Percentiles rank a stretch among this genome's conserved stretches.
These are phyloP conservation scores for Plasmodium cynomolgi DNA, from an alignment of 169 alveolate species.

Conservation along the genomic window DNA sequence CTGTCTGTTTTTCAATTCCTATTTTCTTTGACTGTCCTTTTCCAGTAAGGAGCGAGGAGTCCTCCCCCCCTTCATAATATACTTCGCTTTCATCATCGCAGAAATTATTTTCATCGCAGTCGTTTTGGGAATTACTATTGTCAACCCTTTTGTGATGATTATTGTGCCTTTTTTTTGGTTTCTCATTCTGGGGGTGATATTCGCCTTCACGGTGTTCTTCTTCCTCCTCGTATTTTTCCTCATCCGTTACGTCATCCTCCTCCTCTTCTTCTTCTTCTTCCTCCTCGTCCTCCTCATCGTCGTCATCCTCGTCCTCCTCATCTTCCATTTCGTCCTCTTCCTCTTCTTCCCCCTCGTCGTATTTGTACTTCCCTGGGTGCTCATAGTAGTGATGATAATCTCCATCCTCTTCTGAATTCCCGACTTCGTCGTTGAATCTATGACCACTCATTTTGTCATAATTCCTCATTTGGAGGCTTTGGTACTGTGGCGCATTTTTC, in stretches of 20 bases:
- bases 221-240: neutral
- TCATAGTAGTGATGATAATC: conserved; percentile 7
- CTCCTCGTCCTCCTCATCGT: neutral
- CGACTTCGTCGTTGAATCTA: neutral
- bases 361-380: conserved; percentile 14
- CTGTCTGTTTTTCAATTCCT: neutral
- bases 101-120: neutral
- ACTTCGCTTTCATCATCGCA: neutral
- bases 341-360: conserved; percentile 31
- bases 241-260: conserved; percentile 1
- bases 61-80: conserved; percentile 11
- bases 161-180: neutral
- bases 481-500: neutral
- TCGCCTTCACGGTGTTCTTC: neutral
- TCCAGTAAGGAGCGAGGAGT: neutral
- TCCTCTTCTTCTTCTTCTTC: neutral
- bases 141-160: conserved; percentile 2
- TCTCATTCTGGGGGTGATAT: neutral
- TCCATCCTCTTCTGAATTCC: neutral
- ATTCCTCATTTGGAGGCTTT: neutral
- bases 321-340: conserved; percentile 10
- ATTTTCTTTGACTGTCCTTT: neutral
- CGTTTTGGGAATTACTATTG: neutral
- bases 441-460: neutral
- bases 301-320: conserved; percentile 12